These are phyloP conservation scores for Lentinus brumalis DNA, from an alignment of 768 basidiomycete species.

Conservation along the genomic window DNA sequence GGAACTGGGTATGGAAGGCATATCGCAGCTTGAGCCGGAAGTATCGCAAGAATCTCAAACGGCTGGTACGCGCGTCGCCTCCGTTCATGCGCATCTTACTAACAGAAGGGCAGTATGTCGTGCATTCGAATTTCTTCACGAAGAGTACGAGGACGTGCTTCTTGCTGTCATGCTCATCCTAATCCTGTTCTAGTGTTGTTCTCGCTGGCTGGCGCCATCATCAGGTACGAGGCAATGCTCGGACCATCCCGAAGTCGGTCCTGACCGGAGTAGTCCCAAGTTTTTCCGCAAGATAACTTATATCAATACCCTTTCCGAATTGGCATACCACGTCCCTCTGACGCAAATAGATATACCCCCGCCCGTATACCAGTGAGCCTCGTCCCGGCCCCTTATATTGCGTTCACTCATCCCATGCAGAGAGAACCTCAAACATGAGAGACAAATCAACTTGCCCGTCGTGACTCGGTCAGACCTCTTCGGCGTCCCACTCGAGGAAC, in stretches of 20 bases:
- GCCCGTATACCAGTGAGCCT: constrained; percentile 75
- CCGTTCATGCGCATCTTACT: neutral
- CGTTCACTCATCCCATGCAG: constrained; percentile 37
- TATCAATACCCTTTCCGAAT: constrained; percentile 72
- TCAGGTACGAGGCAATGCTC: constrained; percentile 53
- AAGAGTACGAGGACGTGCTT: constrained; percentile 57
- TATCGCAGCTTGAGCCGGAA: constrained; percentile 80
- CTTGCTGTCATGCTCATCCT: neutral
- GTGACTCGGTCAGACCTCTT: constrained; percentile 66
- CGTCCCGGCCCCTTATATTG: neutral
- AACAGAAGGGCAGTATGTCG: constrained; percentile 62
- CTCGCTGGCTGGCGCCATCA: constrained; percentile 84
- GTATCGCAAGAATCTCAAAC: constrained; percentile 87
- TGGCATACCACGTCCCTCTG: constrained; percentile 77
- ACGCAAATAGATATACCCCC: constrained; percentile 87
- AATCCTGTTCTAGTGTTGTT: constrained; percentile 65
- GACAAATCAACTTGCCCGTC: constrained; percentile 65
- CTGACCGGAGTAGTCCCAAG: constrained; percentile 60
- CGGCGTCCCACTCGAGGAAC: constrained; percentile 77
- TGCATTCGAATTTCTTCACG: constrained; percentile 86
- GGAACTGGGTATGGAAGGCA: constrained; percentile 93
- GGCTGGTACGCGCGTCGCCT: constrained; percentile 52
- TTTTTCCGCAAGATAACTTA: constrained; percentile 87
- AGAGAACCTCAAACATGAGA: constrained; percentile 79
- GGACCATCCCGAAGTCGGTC: too few relatives aligned